Evolutionary conservation across 2,329 filamentous ascomycete species (phyloP).

Genomic region (Ascochyta fabae): DNA sequence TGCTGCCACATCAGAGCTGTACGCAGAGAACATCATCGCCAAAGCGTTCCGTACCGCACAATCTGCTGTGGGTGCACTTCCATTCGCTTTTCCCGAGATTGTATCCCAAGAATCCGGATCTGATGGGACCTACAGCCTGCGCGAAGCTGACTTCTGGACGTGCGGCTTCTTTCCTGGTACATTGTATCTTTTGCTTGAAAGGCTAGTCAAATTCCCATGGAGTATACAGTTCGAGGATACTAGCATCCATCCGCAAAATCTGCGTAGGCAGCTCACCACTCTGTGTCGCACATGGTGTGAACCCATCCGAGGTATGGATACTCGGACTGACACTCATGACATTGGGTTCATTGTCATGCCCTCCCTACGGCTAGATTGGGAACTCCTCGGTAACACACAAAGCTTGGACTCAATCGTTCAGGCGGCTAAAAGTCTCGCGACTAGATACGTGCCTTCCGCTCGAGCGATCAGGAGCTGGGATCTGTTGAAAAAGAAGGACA

Average conservation of each 20-base stretch:
- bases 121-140: conserved; percentile 48
- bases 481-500: conserved; percentile 50
- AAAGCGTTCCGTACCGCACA: conserved; percentile 28
- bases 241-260: conserved; percentile 1
- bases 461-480: conserved; percentile 55
- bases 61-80: conserved; percentile 17
- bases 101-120: conserved; percentile 19
- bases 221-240: conserved; percentile 14
- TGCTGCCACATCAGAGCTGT: conserved; percentile 17
- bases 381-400: conserved; percentile 47
- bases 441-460: conserved; percentile 46
- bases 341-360: conserved; percentile 55
- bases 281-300: conserved; percentile 48
- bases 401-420: conserved; percentile 46
- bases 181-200: conserved; percentile 52
- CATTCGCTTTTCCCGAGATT: conserved; percentile 26
- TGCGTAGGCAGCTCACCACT: conserved; percentile 17
- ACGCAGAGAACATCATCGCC: conserved; percentile 26
- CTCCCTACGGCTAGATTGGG: conserved; percentile 50
- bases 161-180: conserved; percentile 58
- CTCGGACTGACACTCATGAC: conserved; percentile 50
- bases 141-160: conserved; percentile 55
- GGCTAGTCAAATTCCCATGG: conserved; percentile 37
- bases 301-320: conserved; percentile 47
- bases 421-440: conserved; percentile 48